Percentiles rank a stretch among this genome's conserved stretches.
These are phyloP conservation scores for Chrysoporthe puriensis DNA, from an alignment of 2,329 filamentous ascomycete genomes.

Conservation along the genomic window DNA sequence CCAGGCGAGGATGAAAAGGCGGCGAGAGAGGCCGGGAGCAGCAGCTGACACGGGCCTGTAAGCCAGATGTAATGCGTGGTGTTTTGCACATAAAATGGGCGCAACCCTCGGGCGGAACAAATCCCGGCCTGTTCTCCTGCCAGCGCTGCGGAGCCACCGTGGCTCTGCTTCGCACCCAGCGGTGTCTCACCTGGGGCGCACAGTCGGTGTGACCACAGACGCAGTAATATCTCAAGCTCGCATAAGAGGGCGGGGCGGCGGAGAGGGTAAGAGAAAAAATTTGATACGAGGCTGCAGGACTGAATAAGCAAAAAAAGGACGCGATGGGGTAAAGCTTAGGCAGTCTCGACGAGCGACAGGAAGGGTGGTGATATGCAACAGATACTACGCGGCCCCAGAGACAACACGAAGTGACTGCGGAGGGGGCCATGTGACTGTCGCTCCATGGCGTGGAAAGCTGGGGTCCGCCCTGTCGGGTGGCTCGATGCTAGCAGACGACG, in stretches of 20 bases:
- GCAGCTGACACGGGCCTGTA: not conserved
- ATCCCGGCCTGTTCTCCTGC: not conserved
- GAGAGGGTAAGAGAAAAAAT: not conserved
- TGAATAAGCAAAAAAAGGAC: not conserved
- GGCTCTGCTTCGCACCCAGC: not conserved
- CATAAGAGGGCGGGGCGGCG: not conserved
- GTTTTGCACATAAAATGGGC: not conserved
- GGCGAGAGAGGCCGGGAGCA: not conserved
- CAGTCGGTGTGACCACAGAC: not conserved
- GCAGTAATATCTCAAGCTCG: not conserved
- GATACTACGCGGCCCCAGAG: not conserved
- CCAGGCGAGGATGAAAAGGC: not conserved
- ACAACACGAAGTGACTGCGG: slow-evolving; percentile 1
- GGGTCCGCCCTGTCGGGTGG: slow-evolving; percentile 10
- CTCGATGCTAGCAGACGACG: not conserved
- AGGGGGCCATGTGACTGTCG: not conserved
- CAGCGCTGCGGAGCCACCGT: not conserved
- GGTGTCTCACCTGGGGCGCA: not conserved
- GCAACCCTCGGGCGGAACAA: not conserved
- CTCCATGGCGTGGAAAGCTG: slow-evolving; percentile 12
- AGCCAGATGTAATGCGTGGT: not conserved
- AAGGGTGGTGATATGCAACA: not conserved
- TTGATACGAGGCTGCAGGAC: not conserved
- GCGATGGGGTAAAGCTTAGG: no score
- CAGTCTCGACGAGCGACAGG: not conserved